Conservation (phyloP, 2,329 filamentous ascomycete species). For the Fusarium sp. region DNA sequence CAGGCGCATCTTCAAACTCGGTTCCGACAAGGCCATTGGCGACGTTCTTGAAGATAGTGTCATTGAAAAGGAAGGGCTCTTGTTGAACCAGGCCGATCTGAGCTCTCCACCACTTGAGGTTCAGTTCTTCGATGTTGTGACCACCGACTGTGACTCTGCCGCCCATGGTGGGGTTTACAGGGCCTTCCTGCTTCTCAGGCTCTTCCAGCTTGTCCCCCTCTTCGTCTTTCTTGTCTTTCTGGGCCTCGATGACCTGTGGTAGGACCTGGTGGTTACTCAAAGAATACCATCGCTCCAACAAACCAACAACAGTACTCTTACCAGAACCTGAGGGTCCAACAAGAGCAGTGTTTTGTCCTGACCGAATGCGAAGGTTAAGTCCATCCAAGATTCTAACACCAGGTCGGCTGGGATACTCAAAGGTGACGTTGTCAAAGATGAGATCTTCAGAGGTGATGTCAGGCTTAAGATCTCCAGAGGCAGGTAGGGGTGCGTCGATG, state of each 20-base stretch:
- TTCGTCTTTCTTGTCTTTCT: not conserved
- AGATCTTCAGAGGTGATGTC: constrained; percentile 52
- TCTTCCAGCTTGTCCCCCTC: not conserved
- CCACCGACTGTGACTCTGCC: constrained; percentile 14
- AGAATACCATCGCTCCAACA: constrained; percentile 69
- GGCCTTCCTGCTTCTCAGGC: not conserved
- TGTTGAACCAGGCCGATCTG: constrained; percentile 61
- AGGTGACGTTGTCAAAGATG: constrained; percentile 56
- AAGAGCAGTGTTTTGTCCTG: constrained; percentile 74
- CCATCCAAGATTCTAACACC: constrained; percentile 51
- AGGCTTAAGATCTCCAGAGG: constrained; percentile 38
- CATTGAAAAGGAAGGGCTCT: constrained; percentile 67
- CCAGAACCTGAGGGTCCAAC: constrained; percentile 77
- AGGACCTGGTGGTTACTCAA: constrained; percentile 29
- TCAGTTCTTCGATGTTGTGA: constrained; percentile 25
- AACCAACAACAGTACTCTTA: constrained; percentile 67
- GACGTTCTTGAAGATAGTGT: constrained; percentile 61
- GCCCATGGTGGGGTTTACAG: not conserved
- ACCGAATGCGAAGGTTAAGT: constrained; percentile 64
- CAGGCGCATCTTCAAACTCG: constrained; percentile 52
- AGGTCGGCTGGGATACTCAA: constrained; percentile 40
- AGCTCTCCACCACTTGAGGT: constrained; percentile 39
- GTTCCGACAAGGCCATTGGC: constrained; percentile 57
- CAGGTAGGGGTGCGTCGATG: constrained; percentile 44
- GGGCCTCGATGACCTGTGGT: constrained; percentile 15